Conservation (phyloP, 495 filamentous ascomycete genomes). For the Extremus antarcticus region DNA sequence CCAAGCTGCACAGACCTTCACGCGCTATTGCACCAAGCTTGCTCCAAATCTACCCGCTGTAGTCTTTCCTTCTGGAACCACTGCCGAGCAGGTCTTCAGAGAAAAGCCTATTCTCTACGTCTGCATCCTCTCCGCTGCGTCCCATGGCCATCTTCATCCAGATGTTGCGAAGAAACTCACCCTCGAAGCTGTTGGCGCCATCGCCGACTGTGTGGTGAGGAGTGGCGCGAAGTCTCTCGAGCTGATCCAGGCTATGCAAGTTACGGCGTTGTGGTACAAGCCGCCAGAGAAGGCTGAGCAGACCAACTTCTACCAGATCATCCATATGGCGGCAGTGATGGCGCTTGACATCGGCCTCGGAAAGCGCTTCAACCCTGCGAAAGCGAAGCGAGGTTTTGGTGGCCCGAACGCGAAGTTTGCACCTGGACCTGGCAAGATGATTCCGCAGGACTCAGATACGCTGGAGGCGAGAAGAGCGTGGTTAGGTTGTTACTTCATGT, state of each 20-base stretch:
- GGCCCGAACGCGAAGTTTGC: constrained; percentile 21
- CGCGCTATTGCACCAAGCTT: constrained; percentile 59
- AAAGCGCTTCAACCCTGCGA: constrained; percentile 30
- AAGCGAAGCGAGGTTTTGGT: constrained; percentile 34
- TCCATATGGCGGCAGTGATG: constrained; percentile 74
- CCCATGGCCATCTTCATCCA: constrained; percentile 32
- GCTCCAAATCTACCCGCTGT: constrained; percentile 64
- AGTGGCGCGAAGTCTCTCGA: constrained; percentile 77
- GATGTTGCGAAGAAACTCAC: constrained; percentile 39
- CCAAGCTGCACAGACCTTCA: constrained; percentile 53
- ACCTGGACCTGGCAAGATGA: constrained; percentile 26
- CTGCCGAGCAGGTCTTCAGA: constrained; percentile 53
- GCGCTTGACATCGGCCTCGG: constrained; percentile 81
- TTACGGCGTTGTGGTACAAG: constrained; percentile 69
- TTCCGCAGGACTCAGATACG: constrained; percentile 38
- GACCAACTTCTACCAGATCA: constrained; percentile 81
- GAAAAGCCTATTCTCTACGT: constrained; percentile 73
- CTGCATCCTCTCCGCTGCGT: constrained; percentile 58
- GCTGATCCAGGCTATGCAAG: constrained; percentile 67
- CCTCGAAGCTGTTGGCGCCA: constrained; percentile 57
- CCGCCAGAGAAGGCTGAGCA: constrained; percentile 76
- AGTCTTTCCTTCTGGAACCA: constrained; percentile 57
- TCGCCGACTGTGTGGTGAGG: constrained; percentile 64
- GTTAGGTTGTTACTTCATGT: constrained; percentile 72
- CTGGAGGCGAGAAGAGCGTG: constrained; percentile 69